Percentiles rank a stretch among this genome's conserved stretches.
Conservation (phyloP, 805 yeast species). For the Metschnikowia sp. region DNA sequence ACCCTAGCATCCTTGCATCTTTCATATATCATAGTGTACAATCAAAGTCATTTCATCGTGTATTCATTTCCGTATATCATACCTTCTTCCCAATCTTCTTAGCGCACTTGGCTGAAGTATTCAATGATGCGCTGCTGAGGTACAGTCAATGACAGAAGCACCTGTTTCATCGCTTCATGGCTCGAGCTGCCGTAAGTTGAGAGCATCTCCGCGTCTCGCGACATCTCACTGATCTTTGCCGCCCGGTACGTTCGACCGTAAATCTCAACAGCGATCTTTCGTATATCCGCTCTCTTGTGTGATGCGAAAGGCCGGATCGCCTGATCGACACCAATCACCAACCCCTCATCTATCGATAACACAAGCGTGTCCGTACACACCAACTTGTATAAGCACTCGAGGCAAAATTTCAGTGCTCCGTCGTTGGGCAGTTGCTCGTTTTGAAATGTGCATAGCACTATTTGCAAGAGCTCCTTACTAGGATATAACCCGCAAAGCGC, state of each 20-base stretch:
- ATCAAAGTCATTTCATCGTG: background rate
- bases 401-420: slow-evolving; percentile 17
- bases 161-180: slow-evolving; percentile 17
- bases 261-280: slow-evolving; percentile 35
- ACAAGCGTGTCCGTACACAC: slow-evolving; percentile 19
- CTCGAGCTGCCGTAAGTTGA: slow-evolving; percentile 1
- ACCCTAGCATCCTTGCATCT: background rate
- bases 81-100: background rate
- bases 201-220: slow-evolving; percentile 12
- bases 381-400: slow-evolving; percentile 27
- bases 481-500: slow-evolving; percentile 26
- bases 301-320: slow-evolving; percentile 25
- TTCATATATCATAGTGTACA: too few relatives aligned
- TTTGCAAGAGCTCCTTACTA: slow-evolving; percentile 19
- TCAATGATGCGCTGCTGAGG: slow-evolving; percentile 48
- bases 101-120: slow-evolving; percentile 30
- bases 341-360: slow-evolving; percentile 17
- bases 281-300: slow-evolving; percentile 32
- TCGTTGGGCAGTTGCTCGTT: background rate
- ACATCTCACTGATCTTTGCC: slow-evolving; percentile 12
- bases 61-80: background rate
- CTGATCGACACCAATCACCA: slow-evolving; percentile 27
- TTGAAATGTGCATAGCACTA: slow-evolving; percentile 17
- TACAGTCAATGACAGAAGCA: slow-evolving; percentile 36
- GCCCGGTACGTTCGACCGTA: slow-evolving; percentile 35